phyloP scores from a whole-genome alignment of 2,329 filamentous ascomycete genomes.

The Colletotrichum sp. region DNA sequence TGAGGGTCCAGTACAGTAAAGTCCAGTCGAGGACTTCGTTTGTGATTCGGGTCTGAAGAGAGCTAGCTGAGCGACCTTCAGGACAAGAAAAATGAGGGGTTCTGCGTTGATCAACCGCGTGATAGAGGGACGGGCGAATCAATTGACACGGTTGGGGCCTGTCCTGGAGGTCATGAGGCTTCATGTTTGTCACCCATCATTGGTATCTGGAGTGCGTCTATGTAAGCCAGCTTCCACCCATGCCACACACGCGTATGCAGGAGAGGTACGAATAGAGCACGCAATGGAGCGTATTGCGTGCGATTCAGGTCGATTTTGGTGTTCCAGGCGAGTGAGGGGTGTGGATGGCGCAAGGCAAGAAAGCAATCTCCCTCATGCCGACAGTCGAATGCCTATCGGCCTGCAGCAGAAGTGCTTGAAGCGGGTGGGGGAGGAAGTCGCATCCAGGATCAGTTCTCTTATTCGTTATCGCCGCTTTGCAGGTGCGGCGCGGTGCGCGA shows the following conservation, averaged over 20 bases:
- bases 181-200: neutral
- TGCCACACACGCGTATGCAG: neutral
- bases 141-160: neutral
- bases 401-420: neutral
- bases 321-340: neutral
- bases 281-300: neutral
- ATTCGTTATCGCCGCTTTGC: neutral
- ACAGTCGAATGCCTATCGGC: neutral
- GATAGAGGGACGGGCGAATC: neutral
- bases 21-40: neutral
- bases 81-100: neutral
- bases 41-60: neutral
- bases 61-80: neutral
- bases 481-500: neutral
- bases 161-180: constrained; percentile 7
- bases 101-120: neutral
- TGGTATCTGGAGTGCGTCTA: neutral
- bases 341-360: neutral
- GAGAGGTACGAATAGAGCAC: neutral
- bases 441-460: neutral
- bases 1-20: neutral
- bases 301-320: neutral
- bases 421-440: neutral
- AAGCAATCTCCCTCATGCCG: neutral
- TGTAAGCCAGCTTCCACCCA: neutral